Base-by-base conservation (phyloP, 306 rosid genomes). In the Citrullus colocynthis region DNA sequence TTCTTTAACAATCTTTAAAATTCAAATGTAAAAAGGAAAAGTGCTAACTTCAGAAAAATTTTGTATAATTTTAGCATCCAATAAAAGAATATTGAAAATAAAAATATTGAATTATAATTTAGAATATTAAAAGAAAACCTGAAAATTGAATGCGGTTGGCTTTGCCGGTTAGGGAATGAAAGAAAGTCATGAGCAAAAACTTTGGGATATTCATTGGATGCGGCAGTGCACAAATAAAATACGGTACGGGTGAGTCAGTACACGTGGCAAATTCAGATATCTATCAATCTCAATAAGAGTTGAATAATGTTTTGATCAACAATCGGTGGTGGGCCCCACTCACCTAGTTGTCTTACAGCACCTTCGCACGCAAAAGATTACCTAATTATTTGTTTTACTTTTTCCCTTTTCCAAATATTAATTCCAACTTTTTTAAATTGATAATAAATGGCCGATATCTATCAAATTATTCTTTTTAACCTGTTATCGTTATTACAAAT, bases 351-450 rank as follows among this genome's bases (percentile, higher is more conserved):
- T 45, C 75, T 70, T 70, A 44, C 75, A 45, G 21, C 5, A 21
- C 56, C 75, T 70, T 44, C 56, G 37, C 75, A 70, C 75, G 75
- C 75, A 70, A 70, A 70, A 70, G 75, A 70, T 70, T 9, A 3
- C 57, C 57, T 41, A 21, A 70, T 42, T n/a, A 11, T 69, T 42
- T 20, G 2, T 20, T 21, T 42, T 11, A 1, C 17, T 21, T 69
- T 42, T 15, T 15, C 0, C 17, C 11, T 14, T 63, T 63, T 32
- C 16, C 28, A 24, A 24, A 24, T 24, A 24, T 24, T 24, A 24
- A 24, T 24, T 24, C 28, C 28, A 24, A 24, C 1, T 24, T 1
- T 24, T 24, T 24, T 24, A 24, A 24, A 24, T 24, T 24, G 1
- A 24, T 24, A 24, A 24, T 24, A 24, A 24, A 24, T 24, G 28